A percentile compares a stretch with the other conserved stretches of the same genome.
Conservation (phyloP, 2,329 filamentous ascomycete genomes). For the Fusarium ramigenum region DNA sequence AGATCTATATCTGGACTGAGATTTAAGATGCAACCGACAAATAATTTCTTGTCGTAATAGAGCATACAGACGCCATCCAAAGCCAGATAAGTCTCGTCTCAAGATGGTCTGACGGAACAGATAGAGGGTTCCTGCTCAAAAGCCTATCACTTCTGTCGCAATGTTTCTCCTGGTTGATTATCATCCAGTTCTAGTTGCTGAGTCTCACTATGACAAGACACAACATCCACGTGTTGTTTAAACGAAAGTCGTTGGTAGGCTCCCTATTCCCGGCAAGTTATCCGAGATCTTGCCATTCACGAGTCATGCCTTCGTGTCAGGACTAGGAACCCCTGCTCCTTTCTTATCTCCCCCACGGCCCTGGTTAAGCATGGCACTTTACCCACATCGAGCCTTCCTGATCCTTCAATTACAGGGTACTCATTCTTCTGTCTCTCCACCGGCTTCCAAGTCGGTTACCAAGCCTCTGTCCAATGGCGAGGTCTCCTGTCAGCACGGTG, state of each 20-base stretch:
- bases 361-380: background rate
- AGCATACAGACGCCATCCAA: background rate
- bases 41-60: background rate
- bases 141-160: too few relatives aligned
- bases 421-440: too few relatives aligned
- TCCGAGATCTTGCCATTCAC: background rate
- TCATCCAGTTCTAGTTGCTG: background rate
- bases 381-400: background rate
- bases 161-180: too few relatives aligned
- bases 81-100: background rate
- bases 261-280: background rate
- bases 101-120: background rate
- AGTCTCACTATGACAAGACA: background rate
- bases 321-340: background rate
- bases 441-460: too few relatives aligned
- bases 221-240: background rate
- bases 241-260: background rate
- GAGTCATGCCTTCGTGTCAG: background rate
- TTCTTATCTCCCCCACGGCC: background rate
- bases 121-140: too few relatives aligned
- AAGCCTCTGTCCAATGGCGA: background rate
- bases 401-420: background rate
- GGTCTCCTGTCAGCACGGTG: background rate
- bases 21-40: too few relatives aligned
- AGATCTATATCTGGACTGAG: background rate